Conservation (phyloP, 768 basidiomycete genomes). For the Crepidotus variabilis region DNA sequence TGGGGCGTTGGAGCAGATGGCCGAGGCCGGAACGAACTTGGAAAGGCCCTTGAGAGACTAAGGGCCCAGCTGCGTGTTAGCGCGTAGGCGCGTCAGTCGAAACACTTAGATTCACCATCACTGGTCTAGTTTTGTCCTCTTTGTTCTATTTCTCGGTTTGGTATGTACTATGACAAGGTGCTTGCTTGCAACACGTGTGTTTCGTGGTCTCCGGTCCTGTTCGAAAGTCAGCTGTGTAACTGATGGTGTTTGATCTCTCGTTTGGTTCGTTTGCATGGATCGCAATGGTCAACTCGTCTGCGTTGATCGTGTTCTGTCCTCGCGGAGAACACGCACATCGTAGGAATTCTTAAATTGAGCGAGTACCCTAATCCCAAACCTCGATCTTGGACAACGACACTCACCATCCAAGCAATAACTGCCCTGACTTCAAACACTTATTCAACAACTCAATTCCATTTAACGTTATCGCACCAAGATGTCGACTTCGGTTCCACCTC, state of each 20-base stretch:
- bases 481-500: conserved; percentile 24
- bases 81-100: conserved; percentile 13
- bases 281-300: not conserved
- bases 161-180: conserved; percentile 6
- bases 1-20: conserved; percentile 73
- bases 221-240: not conserved
- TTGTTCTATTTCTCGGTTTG: conserved; percentile 10
- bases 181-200: conserved; percentile 25
- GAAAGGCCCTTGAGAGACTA: conserved; percentile 64
- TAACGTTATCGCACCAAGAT: conserved; percentile 16
- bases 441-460: not conserved
- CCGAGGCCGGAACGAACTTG: conserved; percentile 69
- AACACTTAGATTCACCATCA: conserved; percentile 16
- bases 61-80: conserved; percentile 47
- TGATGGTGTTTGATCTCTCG: conserved; percentile 16
- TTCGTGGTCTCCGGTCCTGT: conserved; percentile 11
- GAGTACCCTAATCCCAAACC: conserved; percentile 5
- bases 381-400: conserved; percentile 8
- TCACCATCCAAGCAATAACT: not conserved
- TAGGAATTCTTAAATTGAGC: conserved; percentile 15
- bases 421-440: not conserved
- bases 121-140: conserved; percentile 21
- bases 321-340: conserved; percentile 18
- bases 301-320: conserved; percentile 11
- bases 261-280: not conserved